Conservation (phyloP, 352 stramenopile species). For the Globisporangium paddicum region DNA sequence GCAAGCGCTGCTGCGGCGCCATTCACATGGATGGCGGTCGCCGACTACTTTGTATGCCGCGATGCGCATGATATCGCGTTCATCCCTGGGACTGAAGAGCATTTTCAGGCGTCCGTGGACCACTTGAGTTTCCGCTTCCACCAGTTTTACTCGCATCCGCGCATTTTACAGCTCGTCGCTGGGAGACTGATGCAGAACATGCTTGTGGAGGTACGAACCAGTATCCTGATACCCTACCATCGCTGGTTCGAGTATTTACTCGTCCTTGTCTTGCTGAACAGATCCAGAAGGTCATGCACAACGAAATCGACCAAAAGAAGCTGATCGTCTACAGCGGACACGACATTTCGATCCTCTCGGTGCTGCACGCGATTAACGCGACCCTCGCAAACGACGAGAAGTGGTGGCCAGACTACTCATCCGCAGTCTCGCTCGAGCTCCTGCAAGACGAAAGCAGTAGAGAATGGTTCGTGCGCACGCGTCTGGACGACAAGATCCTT, state of each 20-base stretch:
- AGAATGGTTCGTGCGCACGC: slow-evolving; percentile 51
- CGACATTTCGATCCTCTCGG: slow-evolving; percentile 70
- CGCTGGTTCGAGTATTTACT: background rate
- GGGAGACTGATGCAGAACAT: slow-evolving; percentile 58
- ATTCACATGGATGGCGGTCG: slow-evolving; percentile 68
- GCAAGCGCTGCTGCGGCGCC: slow-evolving; percentile 13
- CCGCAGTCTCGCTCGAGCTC: slow-evolving; percentile 60
- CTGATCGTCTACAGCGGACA: slow-evolving; percentile 81
- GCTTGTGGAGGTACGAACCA: slow-evolving; percentile 32
- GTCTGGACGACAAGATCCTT: slow-evolving; percentile 45
- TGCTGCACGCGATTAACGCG: slow-evolving; percentile 61
- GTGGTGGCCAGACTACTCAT: slow-evolving; percentile 76
- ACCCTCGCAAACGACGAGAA: slow-evolving; percentile 33
- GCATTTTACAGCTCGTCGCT: slow-evolving; percentile 62
- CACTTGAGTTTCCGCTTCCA: slow-evolving; percentile 77
- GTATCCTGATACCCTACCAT: background rate
- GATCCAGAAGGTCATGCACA: slow-evolving; percentile 39
- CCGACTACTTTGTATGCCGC: slow-evolving; percentile 78
- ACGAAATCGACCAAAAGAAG: slow-evolving; percentile 35
- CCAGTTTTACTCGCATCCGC: slow-evolving; percentile 72
- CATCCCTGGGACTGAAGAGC: slow-evolving; percentile 46
- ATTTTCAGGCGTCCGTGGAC: slow-evolving; percentile 26
- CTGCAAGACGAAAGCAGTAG: slow-evolving; percentile 47
- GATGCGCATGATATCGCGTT: slow-evolving; percentile 41
- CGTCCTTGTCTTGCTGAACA: background rate